Evolutionary conservation across 163 green algal species (phyloP).

Genomic region (Prototheca stagnorum): DNA sequence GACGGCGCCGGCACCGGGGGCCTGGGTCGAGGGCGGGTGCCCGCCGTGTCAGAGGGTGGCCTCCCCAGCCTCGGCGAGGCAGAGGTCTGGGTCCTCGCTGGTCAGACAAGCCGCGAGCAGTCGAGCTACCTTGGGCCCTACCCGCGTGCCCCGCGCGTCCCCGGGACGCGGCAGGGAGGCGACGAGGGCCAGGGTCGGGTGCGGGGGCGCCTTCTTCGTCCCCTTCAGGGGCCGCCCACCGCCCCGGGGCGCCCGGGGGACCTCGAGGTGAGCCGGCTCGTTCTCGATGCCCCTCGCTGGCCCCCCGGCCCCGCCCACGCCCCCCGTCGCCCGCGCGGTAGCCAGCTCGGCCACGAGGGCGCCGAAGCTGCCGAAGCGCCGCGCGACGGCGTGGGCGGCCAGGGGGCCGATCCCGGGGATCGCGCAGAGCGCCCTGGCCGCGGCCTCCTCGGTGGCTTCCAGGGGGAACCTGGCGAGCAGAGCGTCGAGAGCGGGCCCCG

Average conservation of each 20-base stretch:
- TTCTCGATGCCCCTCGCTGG: too few relatives aligned
- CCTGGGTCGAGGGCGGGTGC: too few relatives aligned
- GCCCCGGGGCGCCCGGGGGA: too few relatives aligned
- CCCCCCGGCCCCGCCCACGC: neutral
- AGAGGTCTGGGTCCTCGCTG: neutral
- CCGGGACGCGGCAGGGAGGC: neutral
- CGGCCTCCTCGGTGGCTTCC: neutral
- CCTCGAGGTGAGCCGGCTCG: too few relatives aligned
- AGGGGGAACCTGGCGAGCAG: neutral
- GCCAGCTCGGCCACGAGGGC: slow-evolving; percentile 1
- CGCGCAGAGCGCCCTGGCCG: neutral
- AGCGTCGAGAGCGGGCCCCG: neutral
- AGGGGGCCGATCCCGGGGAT: neutral
- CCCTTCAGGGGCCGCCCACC: too few relatives aligned
- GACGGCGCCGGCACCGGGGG: neutral
- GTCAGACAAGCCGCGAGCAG: neutral
- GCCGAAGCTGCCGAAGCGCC: neutral
- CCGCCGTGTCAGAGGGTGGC: neutral
- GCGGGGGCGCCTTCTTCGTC: too few relatives aligned
- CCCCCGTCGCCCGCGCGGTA: neutral
- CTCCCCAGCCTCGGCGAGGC: too few relatives aligned
- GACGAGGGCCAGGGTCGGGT: too few relatives aligned
- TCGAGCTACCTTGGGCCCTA: neutral
- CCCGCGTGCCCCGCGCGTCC: neutral
- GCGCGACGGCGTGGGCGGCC: neutral